phyloP scores from a whole-genome alignment of 169 alveolate species.

The Perkinsus olseni region DNA sequence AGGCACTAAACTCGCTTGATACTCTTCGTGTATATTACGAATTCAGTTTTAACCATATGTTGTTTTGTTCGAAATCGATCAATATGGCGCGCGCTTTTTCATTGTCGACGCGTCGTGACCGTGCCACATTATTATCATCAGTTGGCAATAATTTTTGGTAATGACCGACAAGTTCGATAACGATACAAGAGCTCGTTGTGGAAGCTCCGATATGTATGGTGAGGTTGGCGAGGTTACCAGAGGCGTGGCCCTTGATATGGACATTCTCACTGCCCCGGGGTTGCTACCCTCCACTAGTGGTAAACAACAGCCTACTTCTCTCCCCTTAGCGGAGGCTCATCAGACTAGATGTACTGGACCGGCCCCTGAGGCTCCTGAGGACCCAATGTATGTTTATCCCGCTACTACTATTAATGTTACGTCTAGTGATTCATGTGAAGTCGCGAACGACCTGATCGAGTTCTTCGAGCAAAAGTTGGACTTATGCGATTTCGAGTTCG shows the following conservation, averaged over 20 bases:
- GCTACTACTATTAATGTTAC: neutral
- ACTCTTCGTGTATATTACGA: too few species aligned
- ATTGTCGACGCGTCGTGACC: neutral
- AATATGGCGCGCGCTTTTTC: neutral
- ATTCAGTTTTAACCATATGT: too few species aligned
- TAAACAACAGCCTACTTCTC: too few species aligned
- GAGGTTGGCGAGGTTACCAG: neutral
- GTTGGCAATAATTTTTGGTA: too few species aligned
- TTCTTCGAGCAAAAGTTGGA: neutral
- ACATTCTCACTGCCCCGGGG: neutral
- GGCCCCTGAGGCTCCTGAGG: slow-evolving; percentile 1
- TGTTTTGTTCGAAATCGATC: too few species aligned
- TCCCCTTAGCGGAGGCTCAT: neutral
- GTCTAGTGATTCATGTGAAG: neutral
- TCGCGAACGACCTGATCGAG: neutral
- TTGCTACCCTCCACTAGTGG: neutral
- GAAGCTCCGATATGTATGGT: neutral
- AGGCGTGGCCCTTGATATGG: neutral
- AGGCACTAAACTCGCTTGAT: too few species aligned
- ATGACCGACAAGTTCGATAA: neutral
- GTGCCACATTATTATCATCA: too few species aligned
- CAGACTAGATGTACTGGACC: neutral
- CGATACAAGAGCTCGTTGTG: neutral
- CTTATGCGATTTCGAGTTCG: neutral
- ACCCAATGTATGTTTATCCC: neutral